phyloP scores from a whole-genome alignment of 1,139 yeast species.

The Trichomonascaceae sp. region DNA sequence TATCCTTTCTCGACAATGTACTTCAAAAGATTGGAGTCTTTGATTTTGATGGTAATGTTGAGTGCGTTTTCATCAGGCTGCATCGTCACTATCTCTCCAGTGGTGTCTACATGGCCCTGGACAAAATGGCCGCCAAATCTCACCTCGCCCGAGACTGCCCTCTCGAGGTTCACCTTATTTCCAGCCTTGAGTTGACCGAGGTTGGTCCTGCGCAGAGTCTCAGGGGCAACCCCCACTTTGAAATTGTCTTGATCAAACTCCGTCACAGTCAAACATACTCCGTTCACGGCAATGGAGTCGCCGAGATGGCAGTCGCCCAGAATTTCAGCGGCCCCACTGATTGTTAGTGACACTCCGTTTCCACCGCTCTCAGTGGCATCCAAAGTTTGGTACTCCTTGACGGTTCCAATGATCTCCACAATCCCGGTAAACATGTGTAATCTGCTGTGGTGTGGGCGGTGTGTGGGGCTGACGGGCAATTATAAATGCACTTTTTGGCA shows the following conservation, averaged over 20 bases:
- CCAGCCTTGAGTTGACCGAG: constrained; percentile 49
- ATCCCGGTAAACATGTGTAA: constrained; percentile 97
- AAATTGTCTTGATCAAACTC: constrained; percentile 49
- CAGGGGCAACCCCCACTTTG: constrained; percentile 90
- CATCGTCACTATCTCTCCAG: constrained; percentile 48
- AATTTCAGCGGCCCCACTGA: constrained; percentile 47
- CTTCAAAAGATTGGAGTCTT: constrained; percentile 48
- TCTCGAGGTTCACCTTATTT: constrained; percentile 66
- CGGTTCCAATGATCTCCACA: constrained; percentile 71
- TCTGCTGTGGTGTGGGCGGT: too few species aligned
- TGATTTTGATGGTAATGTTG: constrained; percentile 57
- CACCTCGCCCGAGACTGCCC: constrained; percentile 75
- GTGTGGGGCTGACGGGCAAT: too few species aligned
- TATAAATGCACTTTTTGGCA: too few species aligned
- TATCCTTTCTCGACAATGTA: constrained; percentile 92
- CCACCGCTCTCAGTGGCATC: constrained; percentile 59
- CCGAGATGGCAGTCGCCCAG: constrained; percentile 78
- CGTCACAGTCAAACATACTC: constrained; percentile 88
- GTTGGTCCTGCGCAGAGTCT: constrained; percentile 72
- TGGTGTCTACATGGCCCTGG: constrained; percentile 93
- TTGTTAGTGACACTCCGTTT: constrained; percentile 60
- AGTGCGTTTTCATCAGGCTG: constrained; percentile 67
- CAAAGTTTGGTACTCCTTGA: constrained; percentile 33
- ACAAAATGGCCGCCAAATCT: constrained; percentile 96
- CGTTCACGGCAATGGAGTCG: constrained; percentile 84